Evolutionary conservation across 345 rosid species (phyloP), one percentile per base, ranked within the genome.

Genomic region (Rhizophora mangle): DNA sequence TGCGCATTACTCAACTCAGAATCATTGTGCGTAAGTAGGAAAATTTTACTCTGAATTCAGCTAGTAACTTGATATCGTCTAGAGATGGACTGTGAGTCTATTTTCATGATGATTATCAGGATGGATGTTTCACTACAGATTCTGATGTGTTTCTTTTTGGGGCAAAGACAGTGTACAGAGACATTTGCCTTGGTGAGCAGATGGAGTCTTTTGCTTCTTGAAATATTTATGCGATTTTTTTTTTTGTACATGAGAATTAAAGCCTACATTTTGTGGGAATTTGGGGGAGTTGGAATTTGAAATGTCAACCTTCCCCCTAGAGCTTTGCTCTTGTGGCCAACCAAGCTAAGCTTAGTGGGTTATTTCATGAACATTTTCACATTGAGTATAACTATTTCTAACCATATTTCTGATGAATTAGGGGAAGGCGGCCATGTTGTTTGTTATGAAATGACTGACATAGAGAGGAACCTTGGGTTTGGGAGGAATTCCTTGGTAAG

Each of bases 61-160:
- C 77, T 63, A 57, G 22, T 13, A 13, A 39, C 54, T 9, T 55
- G 43, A 51, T 69, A 60, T 66, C 65, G 19, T 3, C 56, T 68
- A 63, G 49, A 56, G 37, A 43, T 60, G 36, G 32, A 26, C 69
- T 13, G 20, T 57, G 27, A 37, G 24, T 52, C 29, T 54, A 71
- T 19, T 54, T 29, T 74, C 30, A 16, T 74, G 51, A 63, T 71
- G 36, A 78, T 72, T 60, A 51, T 81, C 80, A 92, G 99, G 99
- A 92, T 80, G 96, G 96, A 60, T 95, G 98, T 78, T 95, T 95
- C 79, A 82, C 89, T 74, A 85, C 88, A 67, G 99, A 95, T 82
- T 95, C 96, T 64, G 99, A 92, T 79, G 81, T 85, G 59, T 95
- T 95, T 76, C 94, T 92, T 73, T 95, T 95, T 70, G 99, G 99